Evolutionary conservation across 257 asterid species (phyloP).

Genomic region (Capsicum pubescens): DNA sequence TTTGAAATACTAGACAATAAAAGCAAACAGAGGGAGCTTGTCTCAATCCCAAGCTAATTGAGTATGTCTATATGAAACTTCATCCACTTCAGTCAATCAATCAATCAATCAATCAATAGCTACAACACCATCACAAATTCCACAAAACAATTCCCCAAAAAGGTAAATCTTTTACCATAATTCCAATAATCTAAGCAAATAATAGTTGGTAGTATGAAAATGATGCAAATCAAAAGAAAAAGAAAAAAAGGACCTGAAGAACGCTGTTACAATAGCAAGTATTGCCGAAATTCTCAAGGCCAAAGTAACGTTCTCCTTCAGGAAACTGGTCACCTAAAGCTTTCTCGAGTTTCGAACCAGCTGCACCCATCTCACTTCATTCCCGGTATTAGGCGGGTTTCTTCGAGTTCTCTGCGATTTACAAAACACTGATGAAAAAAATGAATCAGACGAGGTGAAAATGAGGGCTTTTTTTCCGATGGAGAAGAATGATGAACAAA

Average conservation of each 20-base stretch:
- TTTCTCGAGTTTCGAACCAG: constrained; percentile 53
- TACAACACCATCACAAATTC: not conserved
- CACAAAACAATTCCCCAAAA: not conserved
- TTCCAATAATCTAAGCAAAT: not conserved
- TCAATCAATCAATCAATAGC: no score
- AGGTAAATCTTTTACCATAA: not conserved
- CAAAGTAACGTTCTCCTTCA: constrained; percentile 53
- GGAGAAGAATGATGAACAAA: constrained; percentile 49
- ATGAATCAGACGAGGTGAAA: constrained; percentile 20
- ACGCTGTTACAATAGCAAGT: constrained; percentile 56
- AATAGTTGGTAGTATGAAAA: not conserved
- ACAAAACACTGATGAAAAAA: not conserved
- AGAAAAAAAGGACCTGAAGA: constrained; percentile 39
- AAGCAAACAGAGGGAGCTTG: no score
- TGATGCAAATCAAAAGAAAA: not conserved
- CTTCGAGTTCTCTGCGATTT: constrained; percentile 16
- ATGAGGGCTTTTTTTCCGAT: constrained; percentile 32
- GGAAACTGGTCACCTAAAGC: constrained; percentile 53
- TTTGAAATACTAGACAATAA: no score
- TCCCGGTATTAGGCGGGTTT: not conserved
- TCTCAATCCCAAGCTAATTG: constrained; percentile 14
- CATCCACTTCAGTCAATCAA: not conserved
- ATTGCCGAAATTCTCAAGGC: constrained; percentile 52
- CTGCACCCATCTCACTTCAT: constrained; percentile 50
- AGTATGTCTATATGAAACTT: not conserved